Percentiles rank a stretch among this genome's conserved stretches.
phyloP scores from a whole-genome alignment of 179 eudicot species.

The Gypsophila paniculata region DNA sequence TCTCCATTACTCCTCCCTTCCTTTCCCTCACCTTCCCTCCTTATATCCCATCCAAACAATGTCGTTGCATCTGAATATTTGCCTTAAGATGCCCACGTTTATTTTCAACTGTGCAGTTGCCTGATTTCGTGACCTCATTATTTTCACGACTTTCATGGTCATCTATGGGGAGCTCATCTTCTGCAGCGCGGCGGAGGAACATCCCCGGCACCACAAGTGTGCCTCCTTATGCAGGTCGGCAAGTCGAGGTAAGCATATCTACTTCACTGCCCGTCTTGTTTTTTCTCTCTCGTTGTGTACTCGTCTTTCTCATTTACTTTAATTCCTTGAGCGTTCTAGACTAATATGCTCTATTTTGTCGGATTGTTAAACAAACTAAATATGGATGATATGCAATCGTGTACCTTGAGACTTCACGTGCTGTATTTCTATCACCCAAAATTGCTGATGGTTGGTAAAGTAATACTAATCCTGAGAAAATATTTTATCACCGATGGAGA shows the following conservation, averaged over 20 bases:
- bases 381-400: background rate
- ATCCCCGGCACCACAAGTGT: constrained; percentile 40
- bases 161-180: constrained; percentile 47
- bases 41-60: background rate
- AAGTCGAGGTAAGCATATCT: constrained; percentile 60
- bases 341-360: background rate
- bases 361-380: background rate
- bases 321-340: background rate
- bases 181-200: constrained; percentile 59
- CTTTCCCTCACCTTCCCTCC: background rate
- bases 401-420: background rate
- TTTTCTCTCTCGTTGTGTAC: background rate
- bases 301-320: background rate
- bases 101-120: constrained; percentile 49
- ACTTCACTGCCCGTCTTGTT: background rate
- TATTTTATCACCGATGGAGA: background rate
- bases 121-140: constrained; percentile 63
- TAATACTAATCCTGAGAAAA: background rate
- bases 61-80: background rate
- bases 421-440: background rate
- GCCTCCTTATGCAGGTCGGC: constrained; percentile 55
- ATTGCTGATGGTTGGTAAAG: background rate
- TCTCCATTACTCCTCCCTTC: too few species aligned
- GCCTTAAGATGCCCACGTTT: constrained; percentile 2
- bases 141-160: constrained; percentile 75